phyloP scores from a whole-genome alignment of 225 moss, liverwort and hornwort species.

The Polytrichum formosum region DNA sequence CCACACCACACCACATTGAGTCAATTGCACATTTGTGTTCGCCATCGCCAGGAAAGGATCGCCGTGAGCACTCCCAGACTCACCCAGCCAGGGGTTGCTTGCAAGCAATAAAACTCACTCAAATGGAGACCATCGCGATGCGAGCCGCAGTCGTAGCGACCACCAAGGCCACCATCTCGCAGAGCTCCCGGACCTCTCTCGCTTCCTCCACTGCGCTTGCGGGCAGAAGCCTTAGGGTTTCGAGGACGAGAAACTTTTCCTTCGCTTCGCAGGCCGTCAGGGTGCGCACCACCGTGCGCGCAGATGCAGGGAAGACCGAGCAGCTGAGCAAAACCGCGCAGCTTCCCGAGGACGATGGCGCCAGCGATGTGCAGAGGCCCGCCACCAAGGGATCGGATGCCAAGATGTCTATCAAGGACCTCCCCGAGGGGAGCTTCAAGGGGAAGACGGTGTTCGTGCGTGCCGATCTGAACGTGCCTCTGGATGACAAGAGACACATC shows the following conservation, averaged over 20 bases:
- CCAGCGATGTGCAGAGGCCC: constrained; percentile 38
- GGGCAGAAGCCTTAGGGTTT: constrained; percentile 34
- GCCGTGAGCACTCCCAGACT: no score
- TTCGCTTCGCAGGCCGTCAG: constrained; percentile 1
- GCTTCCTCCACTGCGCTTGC: constrained; percentile 27
- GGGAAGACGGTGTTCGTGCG: constrained; percentile 83
- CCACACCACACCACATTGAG: no score
- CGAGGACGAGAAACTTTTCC: background rate
- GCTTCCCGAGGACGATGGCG: constrained; percentile 47
- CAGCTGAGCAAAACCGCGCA: constrained; percentile 65
- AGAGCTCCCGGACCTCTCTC: constrained; percentile 16
- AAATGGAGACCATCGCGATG: constrained; percentile 48
- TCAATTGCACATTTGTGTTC: no score
- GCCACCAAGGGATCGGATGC: constrained; percentile 47
- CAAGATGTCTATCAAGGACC: constrained; percentile 64
- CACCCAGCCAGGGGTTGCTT: no score
- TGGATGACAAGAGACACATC: constrained; percentile 40
- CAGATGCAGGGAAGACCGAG: constrained; percentile 52
- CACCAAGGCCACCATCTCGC: constrained; percentile 13
- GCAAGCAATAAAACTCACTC: no score
- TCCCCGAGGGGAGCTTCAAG: constrained; percentile 49
- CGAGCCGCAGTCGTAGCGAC: constrained; percentile 36
- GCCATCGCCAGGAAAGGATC: no score
- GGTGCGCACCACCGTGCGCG: constrained; percentile 23
- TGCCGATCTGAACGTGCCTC: constrained; percentile 85